Evolutionary conservation across 768 basidiomycete genomes (phyloP), one percentile per base, ranked within the genome.

Genomic region (Leccinum arenicola): DNA sequence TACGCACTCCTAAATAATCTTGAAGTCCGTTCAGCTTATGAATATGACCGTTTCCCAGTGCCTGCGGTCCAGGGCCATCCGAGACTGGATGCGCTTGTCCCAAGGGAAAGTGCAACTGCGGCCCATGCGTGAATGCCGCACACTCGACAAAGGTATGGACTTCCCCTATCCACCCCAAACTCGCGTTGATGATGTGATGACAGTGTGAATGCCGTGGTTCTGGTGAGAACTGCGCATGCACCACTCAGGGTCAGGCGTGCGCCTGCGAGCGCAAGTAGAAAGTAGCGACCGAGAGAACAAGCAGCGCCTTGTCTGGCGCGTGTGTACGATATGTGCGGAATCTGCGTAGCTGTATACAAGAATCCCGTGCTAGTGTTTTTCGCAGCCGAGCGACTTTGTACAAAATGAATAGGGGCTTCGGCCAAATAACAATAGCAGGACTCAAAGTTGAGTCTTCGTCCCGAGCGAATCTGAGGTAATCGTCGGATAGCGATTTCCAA

Each of bases 81-180:
- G 74, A 73, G 45, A 68, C 73, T 8, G 70, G 68, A 36, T 76
- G 74, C 49, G 14, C 55, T 3, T 76, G 75, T 54, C 45, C 70
- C 2, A 72, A 68, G 57, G 66, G 65, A 54, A 63, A 63, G 45
- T 76, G 75, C 48, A 52, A 67, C 48, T 76, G 75, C 64, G 19
- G 57, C 8, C 36, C 60, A 19, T 76, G 75, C 59, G 58, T 57
- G 5, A 76, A 76, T 38, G 70, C 66, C 51, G 56, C 67, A 9
- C 66, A 68, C 45, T 64, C 72, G 21, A 29, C 49, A 19, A 65
- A 74, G 52, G 70, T 68, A 45, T 8, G 3, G 1, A 48, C 3
- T 11, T 15, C n/a, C 10, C 5, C 25, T 17, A 10, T 27, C 12
- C 10, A 11, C 14, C 14, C 7, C 10, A 11, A 12, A 47, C 19